Evolutionary conservation across 345 rosid species (phyloP), one percentile per base, ranked within the genome.

Genomic region (Aegle marmelos): DNA sequence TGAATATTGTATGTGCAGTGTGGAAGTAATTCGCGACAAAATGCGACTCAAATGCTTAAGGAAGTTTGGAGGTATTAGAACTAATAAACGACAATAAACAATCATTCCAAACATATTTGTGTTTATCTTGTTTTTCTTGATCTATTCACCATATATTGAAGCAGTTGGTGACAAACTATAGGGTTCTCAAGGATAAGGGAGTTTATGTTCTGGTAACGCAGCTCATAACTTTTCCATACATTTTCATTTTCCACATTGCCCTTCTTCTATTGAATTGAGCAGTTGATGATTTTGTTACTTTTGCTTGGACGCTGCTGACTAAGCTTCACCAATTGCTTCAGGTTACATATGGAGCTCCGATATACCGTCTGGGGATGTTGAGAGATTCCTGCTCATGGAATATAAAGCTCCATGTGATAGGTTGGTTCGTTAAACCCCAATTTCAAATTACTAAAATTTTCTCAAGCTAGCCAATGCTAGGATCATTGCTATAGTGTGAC

Each of bases 181-280:
- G 98, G 97, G 98, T 93, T 70, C 98, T 94, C 87, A 94, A 89
- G 97, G 94, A 93, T 84, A 82, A 84, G 80, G 98, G 95, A 89
- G 88, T 91, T 65, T 94, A 91, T 83, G 88, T 94, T 80, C 88
- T 94, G 90, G 98, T 94, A 88, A 83, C 59, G 5, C 24, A 30
- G 76, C 58, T 74, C 64, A 4, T 36, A 21, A 56, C 24, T n/a
- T 37, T 17, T 34, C 2, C 60, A 7, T 62, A 16, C 57, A 22
- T 27, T 30, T 70, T 39, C 36, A 54, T 6, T 19, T 48, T 53
- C 54, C 2, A 9, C 31, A 21, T 64, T 37, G 65, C 39, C 65
- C 45, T 16, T n/a, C 11, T 62, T 80, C 58, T 0, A 58, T 31
- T 25, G 45, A 22, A 54, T 33, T 53, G 37, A 58, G 27, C 22